Conservation (phyloP, 2,329 filamentous ascomycete species). For the Clarireedia homoeocarpa region DNA sequence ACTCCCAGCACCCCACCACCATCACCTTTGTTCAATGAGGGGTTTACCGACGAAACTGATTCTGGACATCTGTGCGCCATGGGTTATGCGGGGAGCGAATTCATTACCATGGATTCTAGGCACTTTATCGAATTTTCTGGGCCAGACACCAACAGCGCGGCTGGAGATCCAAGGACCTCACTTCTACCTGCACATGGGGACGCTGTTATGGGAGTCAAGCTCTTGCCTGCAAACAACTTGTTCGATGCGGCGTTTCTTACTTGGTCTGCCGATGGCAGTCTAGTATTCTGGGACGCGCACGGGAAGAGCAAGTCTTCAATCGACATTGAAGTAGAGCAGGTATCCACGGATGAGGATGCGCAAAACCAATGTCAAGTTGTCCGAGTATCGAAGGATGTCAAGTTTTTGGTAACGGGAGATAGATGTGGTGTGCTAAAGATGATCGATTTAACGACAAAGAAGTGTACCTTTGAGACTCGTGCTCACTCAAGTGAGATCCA, state of each 20-base stretch:
- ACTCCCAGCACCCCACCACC: constrained; percentile 26
- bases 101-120: constrained; percentile 69
- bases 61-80: constrained; percentile 50
- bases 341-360: constrained; percentile 41
- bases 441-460: constrained; percentile 51
- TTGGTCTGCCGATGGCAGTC: constrained; percentile 74
- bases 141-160: constrained; percentile 27
- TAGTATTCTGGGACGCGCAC: constrained; percentile 75
- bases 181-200: constrained; percentile 57
- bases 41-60: constrained; percentile 19
- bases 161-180: constrained; percentile 33
- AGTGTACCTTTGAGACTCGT: constrained; percentile 63
- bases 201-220: constrained; percentile 64
- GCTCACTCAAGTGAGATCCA: constrained; percentile 83
- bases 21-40: constrained; percentile 21
- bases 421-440: constrained; percentile 74
- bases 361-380: constrained; percentile 54
- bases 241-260: constrained; percentile 72
- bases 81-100: constrained; percentile 57
- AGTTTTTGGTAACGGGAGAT: constrained; percentile 74
- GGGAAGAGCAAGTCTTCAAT: constrained; percentile 60
- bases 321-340: constrained; percentile 61
- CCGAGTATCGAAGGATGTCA: constrained; percentile 51
- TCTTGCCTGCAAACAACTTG: constrained; percentile 51
- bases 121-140: constrained; percentile 61